Percentiles rank a stretch among this genome's conserved stretches.
Evolutionary conservation across 2,329 filamentous ascomycete genomes (phyloP).

Genomic region (Cladosporium sp.): DNA sequence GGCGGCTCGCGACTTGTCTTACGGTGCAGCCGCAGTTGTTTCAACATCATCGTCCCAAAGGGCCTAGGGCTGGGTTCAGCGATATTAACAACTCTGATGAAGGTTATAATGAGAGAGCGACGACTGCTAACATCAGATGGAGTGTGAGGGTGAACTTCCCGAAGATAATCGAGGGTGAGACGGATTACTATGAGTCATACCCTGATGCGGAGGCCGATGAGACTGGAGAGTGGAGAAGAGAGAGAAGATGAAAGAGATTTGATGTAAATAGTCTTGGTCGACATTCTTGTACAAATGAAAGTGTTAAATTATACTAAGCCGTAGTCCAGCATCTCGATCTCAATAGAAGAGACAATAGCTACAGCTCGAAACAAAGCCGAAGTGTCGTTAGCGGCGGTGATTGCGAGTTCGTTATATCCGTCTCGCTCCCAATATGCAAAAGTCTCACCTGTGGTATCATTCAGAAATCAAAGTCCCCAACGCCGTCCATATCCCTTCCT

Average conservation of each 20-base stretch:
- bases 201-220: not conserved
- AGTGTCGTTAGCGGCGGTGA: slow-evolving; percentile 1
- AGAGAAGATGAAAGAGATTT: too few species aligned
- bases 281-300: not conserved
- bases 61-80: slow-evolving; percentile 32
- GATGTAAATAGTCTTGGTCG: too few species aligned
- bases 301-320: not conserved
- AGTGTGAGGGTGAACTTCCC: slow-evolving; percentile 41
- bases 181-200: slow-evolving; percentile 26
- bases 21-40: slow-evolving; percentile 43
- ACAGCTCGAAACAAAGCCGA: not conserved
- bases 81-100: slow-evolving; percentile 36
- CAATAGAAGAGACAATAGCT: not conserved
- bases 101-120: slow-evolving; percentile 27
- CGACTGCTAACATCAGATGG: slow-evolving; percentile 37
- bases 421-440: not conserved
- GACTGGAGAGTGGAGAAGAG: too few species aligned
- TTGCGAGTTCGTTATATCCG: not conserved
- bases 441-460: not conserved
- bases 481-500: not conserved
- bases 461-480: not conserved
- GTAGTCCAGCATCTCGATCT: not conserved
- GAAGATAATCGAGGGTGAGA: slow-evolving; percentile 34
- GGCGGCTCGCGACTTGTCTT: slow-evolving; percentile 37
- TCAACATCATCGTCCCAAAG: slow-evolving; percentile 43